Conservation (phyloP, 169 alveolate species). For the Plasmodium reichenowi region DNA sequence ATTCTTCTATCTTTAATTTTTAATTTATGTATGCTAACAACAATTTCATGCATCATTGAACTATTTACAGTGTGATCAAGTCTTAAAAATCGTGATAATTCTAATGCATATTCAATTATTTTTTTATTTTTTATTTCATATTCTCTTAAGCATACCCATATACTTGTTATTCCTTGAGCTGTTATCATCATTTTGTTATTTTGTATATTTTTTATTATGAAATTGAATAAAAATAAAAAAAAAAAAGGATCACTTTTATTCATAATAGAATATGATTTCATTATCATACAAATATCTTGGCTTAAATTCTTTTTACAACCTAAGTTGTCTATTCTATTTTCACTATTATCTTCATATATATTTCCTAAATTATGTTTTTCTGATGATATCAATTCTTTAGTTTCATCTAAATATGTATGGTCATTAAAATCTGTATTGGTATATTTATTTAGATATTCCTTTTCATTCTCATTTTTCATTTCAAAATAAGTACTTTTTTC, state of each 20-base stretch:
- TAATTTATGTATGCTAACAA: constrained; percentile 77
- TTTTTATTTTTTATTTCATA: constrained; percentile 77
- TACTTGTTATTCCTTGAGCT: constrained; percentile 86
- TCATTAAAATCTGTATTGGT: constrained; percentile 5
- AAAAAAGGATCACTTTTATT: constrained; percentile 73
- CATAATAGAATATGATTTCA: constrained; percentile 74
- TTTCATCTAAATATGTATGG: constrained; percentile 18
- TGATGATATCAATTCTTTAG: constrained; percentile 14
- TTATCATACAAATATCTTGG: constrained; percentile 74
- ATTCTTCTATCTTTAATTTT: constrained; percentile 83
- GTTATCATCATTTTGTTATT: constrained; percentile 71
- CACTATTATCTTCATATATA: constrained; percentile 27
- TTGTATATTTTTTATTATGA: constrained; percentile 64
- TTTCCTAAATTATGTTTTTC: constrained; percentile 40
- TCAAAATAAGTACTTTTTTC: constrained; percentile 44
- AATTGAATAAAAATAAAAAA: constrained; percentile 69
- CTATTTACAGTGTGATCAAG: constrained; percentile 87
- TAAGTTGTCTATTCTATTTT: constrained; percentile 64
- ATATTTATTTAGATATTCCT: constrained; percentile 35
- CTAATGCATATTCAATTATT: constrained; percentile 80
- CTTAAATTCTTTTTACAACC: constrained; percentile 60
- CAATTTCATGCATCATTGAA: constrained; percentile 84
- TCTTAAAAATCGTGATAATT: constrained; percentile 84
- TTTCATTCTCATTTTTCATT: constrained; percentile 8
- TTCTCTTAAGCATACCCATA: constrained; percentile 83